A percentile compares a stretch with the other conserved stretches of the same genome.
Conservation (phyloP, 2,329 filamentous ascomycete species). For the Beauveria medogensis region DNA sequence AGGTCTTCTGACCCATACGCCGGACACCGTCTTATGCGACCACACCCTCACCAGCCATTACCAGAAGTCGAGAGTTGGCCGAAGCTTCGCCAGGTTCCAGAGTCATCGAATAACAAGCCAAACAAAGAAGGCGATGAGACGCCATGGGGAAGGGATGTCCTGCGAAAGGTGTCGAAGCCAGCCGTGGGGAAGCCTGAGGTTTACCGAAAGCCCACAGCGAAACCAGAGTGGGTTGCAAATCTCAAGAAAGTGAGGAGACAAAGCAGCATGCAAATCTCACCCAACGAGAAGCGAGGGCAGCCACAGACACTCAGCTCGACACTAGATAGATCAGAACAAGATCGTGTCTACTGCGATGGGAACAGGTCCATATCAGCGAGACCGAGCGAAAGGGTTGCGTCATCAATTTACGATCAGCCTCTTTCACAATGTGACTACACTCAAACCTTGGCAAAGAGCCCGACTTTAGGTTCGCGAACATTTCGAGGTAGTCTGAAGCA, state of each 20-base stretch:
- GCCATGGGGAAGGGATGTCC: conserved; percentile 3
- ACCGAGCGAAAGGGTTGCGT: conserved; percentile 1
- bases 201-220: background rate
- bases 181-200: background rate
- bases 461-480: background rate
- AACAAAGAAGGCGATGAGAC: background rate
- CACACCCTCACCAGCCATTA: conserved; percentile 9
- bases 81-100: conserved; percentile 6
- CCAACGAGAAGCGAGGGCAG: background rate
- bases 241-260: background rate
- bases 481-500: background rate
- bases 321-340: background rate
- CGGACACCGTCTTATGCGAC: conserved; percentile 1
- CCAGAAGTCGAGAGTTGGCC: conserved; percentile 6
- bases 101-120: background rate
- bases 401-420: conserved; percentile 3
- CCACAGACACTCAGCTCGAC: background rate
- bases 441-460: background rate
- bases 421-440: background rate
- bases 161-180: conserved; percentile 4
- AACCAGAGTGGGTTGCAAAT: conserved; percentile 3
- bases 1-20: conserved; percentile 4
- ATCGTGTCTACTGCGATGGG: conserved; percentile 7
- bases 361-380: conserved; percentile 8
- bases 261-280: background rate